Base-by-base conservation (phyloP, 2,329 filamentous ascomycete species). In the Ophiosphaerella herpotricha region DNA sequence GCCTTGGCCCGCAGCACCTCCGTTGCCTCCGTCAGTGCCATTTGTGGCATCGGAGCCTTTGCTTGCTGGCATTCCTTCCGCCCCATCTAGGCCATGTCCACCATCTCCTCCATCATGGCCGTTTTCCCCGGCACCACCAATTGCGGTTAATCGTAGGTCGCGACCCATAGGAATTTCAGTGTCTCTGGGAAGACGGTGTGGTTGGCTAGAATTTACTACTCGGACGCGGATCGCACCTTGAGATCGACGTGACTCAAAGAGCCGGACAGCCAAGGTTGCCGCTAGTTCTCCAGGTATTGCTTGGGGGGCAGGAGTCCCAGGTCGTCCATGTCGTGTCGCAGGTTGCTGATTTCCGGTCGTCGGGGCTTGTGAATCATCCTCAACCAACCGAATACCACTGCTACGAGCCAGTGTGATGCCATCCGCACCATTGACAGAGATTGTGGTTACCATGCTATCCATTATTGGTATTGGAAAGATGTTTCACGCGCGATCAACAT, bases 11-110 rank as follows among this genome's bases (percentile, higher is more conserved):
- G 49, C 48, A 39, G 34, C 46, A 21, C 54, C 54, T 23, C 45
- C 51, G 23, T 43, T 26, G 12, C 54, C 54, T 29, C 54, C 54
- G 21, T 52, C 39, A 7, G 51, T 46, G 5, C 54, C 54, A 14
- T 46, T 44, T 16, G 39, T 54, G 33, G 42, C 55, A 47, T 51
- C 48, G 18, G 29, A 50, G 31, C 16, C 48, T 46, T 32, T 43
- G 35, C 24, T 46, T 24, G 48, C 48, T 29, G 24, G 37, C 3
- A 34, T 38, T 7, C 48, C 48, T 12, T 51, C 31, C 31, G 43
- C 34, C 9, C 43, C 52, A 21, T 50, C 41, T 14, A 34, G n/a
- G 4, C 18, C 18, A 21, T 21, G 3, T 21, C 4, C 4, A 4
- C 18, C 18, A 21, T 21, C 18, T 21, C 18, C 18, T 4, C 18